Percentiles rank a stretch among this genome's conserved stretches.
Conservation (phyloP, 1,139 yeast species). For the Casaregolazyma suthepensis region DNA sequence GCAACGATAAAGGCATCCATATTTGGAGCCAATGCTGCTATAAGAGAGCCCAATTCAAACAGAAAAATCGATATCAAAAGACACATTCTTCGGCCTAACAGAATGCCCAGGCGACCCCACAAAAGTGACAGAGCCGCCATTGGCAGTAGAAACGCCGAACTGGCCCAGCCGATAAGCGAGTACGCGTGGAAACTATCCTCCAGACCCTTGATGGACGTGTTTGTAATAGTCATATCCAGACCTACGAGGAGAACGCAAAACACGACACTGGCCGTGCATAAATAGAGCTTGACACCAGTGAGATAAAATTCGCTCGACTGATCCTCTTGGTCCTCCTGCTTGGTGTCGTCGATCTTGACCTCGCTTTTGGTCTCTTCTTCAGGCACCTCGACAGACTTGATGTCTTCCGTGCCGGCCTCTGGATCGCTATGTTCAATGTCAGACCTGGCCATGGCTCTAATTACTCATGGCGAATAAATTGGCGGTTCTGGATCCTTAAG, state of each 20-base stretch:
- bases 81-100: conserved; percentile 24
- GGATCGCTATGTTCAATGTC: not conserved
- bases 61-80: conserved; percentile 20
- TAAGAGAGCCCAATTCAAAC: conserved; percentile 39
- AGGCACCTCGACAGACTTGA: not conserved
- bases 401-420: not conserved
- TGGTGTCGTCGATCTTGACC: not conserved
- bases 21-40: conserved; percentile 50
- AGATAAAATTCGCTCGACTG: not conserved
- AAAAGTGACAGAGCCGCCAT: not conserved
- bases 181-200: conserved; percentile 1
- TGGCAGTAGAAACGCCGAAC: conserved; percentile 2
- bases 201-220: not conserved
- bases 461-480: not conserved
- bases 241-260: conserved; percentile 5
- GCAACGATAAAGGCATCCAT: conserved; percentile 67
- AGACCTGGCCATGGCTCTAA: not conserved
- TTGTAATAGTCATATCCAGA: conserved; percentile 3
- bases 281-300: conserved; percentile 5
- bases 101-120: conserved; percentile 5
- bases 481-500: not conserved
- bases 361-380: not conserved
- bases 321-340: not conserved
- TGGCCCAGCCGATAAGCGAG: not conserved
- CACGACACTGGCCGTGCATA: conserved; percentile 1